These are phyloP conservation scores for Umbelopsis ramanniana DNA, from an alignment of 192 early-diverging fungal genomes.

Conservation along the genomic window DNA sequence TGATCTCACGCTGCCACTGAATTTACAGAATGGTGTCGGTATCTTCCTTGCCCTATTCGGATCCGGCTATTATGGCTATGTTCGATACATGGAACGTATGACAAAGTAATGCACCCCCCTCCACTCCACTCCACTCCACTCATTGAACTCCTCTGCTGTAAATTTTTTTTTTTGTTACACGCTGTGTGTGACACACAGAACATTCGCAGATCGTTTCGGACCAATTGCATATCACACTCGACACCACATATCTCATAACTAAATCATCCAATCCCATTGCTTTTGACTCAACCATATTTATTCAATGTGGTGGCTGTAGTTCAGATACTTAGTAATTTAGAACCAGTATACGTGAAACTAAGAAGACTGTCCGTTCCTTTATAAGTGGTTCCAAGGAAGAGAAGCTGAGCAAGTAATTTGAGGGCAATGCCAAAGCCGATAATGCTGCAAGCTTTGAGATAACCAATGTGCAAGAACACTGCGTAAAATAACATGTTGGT, in stretches of 20 bases:
- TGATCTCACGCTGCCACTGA: not conserved
- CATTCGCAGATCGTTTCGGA: too few species aligned
- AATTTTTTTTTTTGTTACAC: too few species aligned
- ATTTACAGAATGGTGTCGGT: slow-evolving; percentile 56
- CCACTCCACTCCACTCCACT: too few species aligned
- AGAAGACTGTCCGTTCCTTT: not conserved
- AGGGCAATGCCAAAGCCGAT: slow-evolving; percentile 50
- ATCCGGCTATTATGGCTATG: slow-evolving; percentile 62
- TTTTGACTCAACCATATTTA: not conserved
- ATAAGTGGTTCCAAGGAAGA: slow-evolving; percentile 47
- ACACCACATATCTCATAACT: not conserved
- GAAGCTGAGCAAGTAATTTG: slow-evolving; percentile 50
- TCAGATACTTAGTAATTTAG: slow-evolving; percentile 36
- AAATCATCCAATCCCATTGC: not conserved
- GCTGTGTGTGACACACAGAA: too few species aligned
- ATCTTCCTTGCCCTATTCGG: slow-evolving; percentile 61
- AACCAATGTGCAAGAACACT: slow-evolving; percentile 57
- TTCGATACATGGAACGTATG: slow-evolving; percentile 59
- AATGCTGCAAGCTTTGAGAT: slow-evolving; percentile 49
- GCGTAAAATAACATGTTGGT: not conserved
- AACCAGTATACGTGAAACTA: slow-evolving; percentile 12
- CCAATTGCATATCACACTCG: too few species aligned
- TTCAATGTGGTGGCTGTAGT: not conserved
- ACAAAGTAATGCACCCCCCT: slow-evolving; percentile 32
- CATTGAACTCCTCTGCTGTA: too few species aligned